Conservation (phyloP, 148 eudicot species). For the Diospyros lotus region DNA sequence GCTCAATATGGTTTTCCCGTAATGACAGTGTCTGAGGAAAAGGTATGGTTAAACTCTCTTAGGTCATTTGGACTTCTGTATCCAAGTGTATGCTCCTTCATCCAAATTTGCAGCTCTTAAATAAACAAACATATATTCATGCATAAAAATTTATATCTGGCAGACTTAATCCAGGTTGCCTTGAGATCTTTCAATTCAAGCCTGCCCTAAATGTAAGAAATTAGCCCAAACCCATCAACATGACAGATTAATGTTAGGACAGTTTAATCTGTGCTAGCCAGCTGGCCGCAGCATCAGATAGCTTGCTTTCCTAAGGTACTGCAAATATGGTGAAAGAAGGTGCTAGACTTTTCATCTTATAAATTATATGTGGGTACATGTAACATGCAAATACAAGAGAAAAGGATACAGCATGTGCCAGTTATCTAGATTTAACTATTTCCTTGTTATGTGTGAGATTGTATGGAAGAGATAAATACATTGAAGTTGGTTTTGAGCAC, state of each 20-base stretch:
- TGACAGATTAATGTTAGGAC: background rate
- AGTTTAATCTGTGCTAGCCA: too few relatives aligned
- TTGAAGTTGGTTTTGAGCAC: too few relatives aligned
- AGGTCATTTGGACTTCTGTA: background rate
- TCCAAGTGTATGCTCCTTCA: background rate
- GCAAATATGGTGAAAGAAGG: too few relatives aligned
- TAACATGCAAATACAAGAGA: too few relatives aligned
- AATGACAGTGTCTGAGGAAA: background rate
- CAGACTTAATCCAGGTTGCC: background rate
- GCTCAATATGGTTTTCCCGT: background rate
- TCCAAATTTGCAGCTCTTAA: background rate
- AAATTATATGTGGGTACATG: too few relatives aligned
- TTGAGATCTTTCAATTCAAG: background rate
- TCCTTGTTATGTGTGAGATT: too few relatives aligned
- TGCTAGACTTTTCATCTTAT: too few relatives aligned
- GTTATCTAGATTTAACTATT: too few relatives aligned
- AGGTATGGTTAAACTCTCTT: background rate
- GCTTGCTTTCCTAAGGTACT: too few relatives aligned
- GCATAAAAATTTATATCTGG: background rate
- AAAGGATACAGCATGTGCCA: too few relatives aligned
- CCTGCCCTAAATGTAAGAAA: background rate
- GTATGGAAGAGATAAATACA: too few relatives aligned
- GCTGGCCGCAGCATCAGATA: too few relatives aligned
- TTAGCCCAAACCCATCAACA: background rate
- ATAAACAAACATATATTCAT: background rate